Base-by-base conservation (phyloP, 2,329 filamentous ascomycete genomes). In the Escovopsis sp. region DNA sequence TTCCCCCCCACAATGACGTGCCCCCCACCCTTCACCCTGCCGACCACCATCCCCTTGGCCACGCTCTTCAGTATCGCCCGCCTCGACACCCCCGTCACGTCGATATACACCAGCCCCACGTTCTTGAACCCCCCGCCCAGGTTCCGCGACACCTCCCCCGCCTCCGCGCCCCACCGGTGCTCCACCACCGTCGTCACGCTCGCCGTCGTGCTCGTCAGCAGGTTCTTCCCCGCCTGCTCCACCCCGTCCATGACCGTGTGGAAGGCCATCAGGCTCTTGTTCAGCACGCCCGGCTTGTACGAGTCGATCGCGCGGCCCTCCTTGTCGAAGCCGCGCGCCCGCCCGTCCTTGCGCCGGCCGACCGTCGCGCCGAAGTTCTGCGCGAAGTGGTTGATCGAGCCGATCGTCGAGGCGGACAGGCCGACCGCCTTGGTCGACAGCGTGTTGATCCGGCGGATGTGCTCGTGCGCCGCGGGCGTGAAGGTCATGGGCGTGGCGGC, bases 221-320 rank as follows among this genome's bases (percentile, higher is more conserved):
- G 63, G 42, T 75, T 82, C 35, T 79, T 79, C 1, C 85, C 82
- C 2, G 84, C 81, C 46, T 93, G 79, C 45, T 94, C 87, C 39
- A 96, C 81, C 27, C 90, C 90, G 49, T 98, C 90, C 17, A 86
- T 83, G 31, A 98, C 74, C 0, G 90, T 98, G 27, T 81, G 85
- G 56, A 96, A 96, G 0, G 90, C 90, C 64, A 98, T 96, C 63
- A 98, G 65, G 42, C 79, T 86, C 67, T 94, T 94, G 62, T 98
- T 98, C 45, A 98, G 61, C 21, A 98, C 62, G 5, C 90, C 88
- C 0, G 90, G 88, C 59, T 94, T 94, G 61, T 90, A 92, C 14
- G 54, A 57, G 2, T 68, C 63, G 6, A 72, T 51, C 4, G 68
- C 66, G 35, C 76, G 75, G 26, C 83, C 83, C 41, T 87, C 73